phyloP scores from a whole-genome alignment of 2,329 filamentous ascomycete genomes.

The Plenodomus lindquistii region DNA sequence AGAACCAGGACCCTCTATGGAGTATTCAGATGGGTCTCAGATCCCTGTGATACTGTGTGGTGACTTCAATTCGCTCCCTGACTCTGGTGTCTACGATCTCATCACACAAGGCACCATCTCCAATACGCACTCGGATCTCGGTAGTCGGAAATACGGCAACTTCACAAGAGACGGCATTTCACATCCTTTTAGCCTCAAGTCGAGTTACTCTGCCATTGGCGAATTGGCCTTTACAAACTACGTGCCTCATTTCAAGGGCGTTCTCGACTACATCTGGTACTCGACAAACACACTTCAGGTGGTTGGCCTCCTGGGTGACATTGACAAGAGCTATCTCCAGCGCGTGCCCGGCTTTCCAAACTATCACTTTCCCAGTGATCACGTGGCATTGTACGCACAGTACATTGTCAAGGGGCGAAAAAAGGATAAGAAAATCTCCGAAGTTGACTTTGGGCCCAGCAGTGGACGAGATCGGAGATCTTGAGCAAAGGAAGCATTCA shows the following conservation, averaged over 20 bases:
- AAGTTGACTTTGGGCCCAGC: conserved; percentile 45
- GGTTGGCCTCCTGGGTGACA: conserved; percentile 79
- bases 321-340: conserved; percentile 82
- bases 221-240: conserved; percentile 96
- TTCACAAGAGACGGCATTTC: conserved; percentile 91
- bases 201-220: conserved; percentile 81
- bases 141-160: conserved; percentile 83
- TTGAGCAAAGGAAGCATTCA: conserved; percentile 12
- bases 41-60: conserved; percentile 91
- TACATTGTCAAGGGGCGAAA: conserved; percentile 88
- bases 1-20: conserved; percentile 77
- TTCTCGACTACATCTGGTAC: conserved; percentile 98
- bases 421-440: conserved; percentile 59
- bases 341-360: conserved; percentile 90
- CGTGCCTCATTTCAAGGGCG: conserved; percentile 86
- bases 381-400: conserved; percentile 86
- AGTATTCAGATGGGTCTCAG: conserved; percentile 83
- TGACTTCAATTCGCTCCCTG: conserved; percentile 89
- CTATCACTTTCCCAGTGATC: conserved; percentile 92
- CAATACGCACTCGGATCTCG: conserved; percentile 79
- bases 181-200: conserved; percentile 92
- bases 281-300: conserved; percentile 87
- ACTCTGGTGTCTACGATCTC: conserved; percentile 90
- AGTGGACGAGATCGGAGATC: conserved; percentile 35
- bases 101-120: conserved; percentile 78